Evolutionary conservation across 495 filamentous ascomycete genomes (phyloP).

Genomic region (Penicillium canescens): DNA sequence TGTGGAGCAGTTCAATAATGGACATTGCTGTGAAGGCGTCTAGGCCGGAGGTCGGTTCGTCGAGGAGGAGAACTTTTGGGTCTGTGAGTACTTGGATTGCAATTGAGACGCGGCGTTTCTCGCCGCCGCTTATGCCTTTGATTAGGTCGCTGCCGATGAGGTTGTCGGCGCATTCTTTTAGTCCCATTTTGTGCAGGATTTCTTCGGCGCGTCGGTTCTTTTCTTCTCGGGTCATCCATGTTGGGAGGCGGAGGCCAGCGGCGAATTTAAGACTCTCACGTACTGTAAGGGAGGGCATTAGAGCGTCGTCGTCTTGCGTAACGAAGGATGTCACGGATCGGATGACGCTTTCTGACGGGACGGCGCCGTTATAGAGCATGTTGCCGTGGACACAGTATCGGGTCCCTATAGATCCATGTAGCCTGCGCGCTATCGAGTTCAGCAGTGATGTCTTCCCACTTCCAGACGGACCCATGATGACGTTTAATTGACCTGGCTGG

Average conservation of each 20-base stretch:
- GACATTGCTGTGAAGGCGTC: conserved; percentile 77
- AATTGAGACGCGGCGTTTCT: conserved; percentile 74
- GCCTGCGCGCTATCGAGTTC: conserved; percentile 64
- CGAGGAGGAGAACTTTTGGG: conserved; percentile 66
- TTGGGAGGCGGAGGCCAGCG: conserved; percentile 65
- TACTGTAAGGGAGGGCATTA: conserved; percentile 72
- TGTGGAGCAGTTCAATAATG: conserved; percentile 68
- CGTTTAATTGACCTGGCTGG: conserved; percentile 62
- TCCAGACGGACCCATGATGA: conserved; percentile 78
- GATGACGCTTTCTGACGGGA: conserved; percentile 63
- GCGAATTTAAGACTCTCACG: conserved; percentile 70
- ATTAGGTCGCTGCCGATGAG: conserved; percentile 67
- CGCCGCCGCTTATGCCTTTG: conserved; percentile 77
- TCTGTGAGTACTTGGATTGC: conserved; percentile 75
- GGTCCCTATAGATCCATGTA: conserved; percentile 55
- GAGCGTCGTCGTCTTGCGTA: conserved; percentile 72
- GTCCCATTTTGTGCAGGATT: conserved; percentile 68
- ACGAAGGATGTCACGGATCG: conserved; percentile 73
- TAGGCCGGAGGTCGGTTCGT: conserved; percentile 74
- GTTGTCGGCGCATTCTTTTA: conserved; percentile 77
- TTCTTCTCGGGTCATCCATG: conserved; percentile 63
- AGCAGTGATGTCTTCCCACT: conserved; percentile 72
- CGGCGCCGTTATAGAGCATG: conserved; percentile 66
- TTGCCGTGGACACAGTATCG: conserved; percentile 55
- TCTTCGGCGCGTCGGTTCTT: conserved; percentile 68